Evolutionary conservation across 495 filamentous ascomycete species (phyloP), one percentile per base, ranked within the genome.

Genomic region (Hypoxylon lienhwacheense): DNA sequence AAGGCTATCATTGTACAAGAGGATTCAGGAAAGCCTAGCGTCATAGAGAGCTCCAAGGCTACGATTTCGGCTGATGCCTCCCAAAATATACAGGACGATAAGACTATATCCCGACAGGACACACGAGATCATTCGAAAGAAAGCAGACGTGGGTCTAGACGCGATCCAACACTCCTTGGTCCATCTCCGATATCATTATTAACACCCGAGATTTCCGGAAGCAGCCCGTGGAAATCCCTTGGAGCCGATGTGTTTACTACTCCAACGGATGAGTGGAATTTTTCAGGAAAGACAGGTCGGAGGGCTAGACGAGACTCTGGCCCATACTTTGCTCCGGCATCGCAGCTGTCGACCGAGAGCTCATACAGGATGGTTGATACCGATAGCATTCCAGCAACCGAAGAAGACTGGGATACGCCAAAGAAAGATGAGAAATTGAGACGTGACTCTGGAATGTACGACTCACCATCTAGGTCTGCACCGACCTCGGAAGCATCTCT

Each of bases 351-450:
- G 10, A 70, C 31, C 35, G 67, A 67, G 47, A 68, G 61, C 39
- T 66, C 65, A 32, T 66, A 63, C 15, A 50, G 58, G 32, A 29
- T 63, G 24, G 33, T 59, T 7, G 53, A 59, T 39, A 15, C 53
- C n/a, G 66, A 70, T 17, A 59, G 61, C 25, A 10, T 39, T 6
- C 37, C 48, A 17, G 21, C 47, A n/a, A 37, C 47, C 7, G 64
- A 70, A 7, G 66, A 73, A 26, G 67, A 69, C 8, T 63, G 47
- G 49, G 64, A 63, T 21, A 63, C 67, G 8, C 61, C 66, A n/a
- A 64, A 51, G 16, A 66, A 63, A 41, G 55, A 49, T 34, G 63
- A 52, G 28, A 66, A 61, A n/a, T 68, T 63, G 5, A 71, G 59
- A 41, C 59, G 51, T 33, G 58, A 65, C 22, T 59, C 31, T 49